Evolutionary conservation across 2,329 filamentous ascomycete species (phyloP), one percentile per base, ranked within the genome.

Genomic region (Dryadomyces quercus-mongolicae): DNA sequence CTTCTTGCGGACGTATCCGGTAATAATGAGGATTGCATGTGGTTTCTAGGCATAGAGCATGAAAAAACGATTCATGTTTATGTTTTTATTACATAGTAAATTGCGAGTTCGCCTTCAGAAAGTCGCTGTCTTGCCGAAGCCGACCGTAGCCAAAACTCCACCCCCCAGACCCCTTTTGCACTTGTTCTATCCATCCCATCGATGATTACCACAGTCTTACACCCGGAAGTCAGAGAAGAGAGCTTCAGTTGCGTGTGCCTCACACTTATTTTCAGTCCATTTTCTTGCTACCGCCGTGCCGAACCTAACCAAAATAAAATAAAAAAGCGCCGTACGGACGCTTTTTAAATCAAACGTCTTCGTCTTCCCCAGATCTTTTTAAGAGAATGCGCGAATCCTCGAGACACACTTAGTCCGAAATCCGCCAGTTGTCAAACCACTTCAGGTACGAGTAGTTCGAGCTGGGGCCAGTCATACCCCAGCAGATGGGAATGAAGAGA

Each of bases 401-500:
- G 34, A 38, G 21, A 18, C 22, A 21, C 8, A 4, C 53, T 61
- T 67, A 81, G 64, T 93, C 88, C 47, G 84, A 82, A 63, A 95
- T 86, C 65, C 81, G 85, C 92, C 92, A 98, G 60, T 73, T 81
- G 60, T 84, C 80, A 62, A 96, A 86, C 93, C 93, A 98, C 75
- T 89, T 95, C 73, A 98, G 76, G 73, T 97, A 91, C 62, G 75
- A 79, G 80, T 92, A 98, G 67, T 97, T 74, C 69, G 80, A 78
- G 71, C 88, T 89, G 57, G 80, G 73, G 15, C 93, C 93, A 55
- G 84, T 83, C 88, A 98, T 98, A 57, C 93, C 93, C 76, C 94
- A 98, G 69, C 88, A 93, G 65, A 98, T 91, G 21, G 88, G 91
- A 61, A 92, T 85, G 74, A 98, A 98, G 63, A 86, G 77, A 64